phyloP scores from a whole-genome alignment of 306 rosid species.

The Urtica urens region DNA sequence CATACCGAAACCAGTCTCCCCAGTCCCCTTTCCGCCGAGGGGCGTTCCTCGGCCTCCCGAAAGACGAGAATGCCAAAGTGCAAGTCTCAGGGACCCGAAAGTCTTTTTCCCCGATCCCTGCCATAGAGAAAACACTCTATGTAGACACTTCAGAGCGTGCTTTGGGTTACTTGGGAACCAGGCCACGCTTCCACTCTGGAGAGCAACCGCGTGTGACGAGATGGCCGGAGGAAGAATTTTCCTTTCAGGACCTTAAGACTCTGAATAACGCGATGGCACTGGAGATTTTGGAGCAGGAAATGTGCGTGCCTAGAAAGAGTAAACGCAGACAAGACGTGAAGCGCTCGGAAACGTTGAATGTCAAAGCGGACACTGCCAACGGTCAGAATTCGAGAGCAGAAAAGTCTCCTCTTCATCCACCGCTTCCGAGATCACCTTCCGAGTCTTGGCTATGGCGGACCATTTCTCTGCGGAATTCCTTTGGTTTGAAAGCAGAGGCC shows the following conservation, averaged over 20 bases:
- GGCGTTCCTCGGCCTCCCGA: slow-evolving; percentile 37
- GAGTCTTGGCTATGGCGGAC: slow-evolving; percentile 96
- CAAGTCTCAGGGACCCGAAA: slow-evolving; percentile 24
- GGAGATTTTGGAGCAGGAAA: slow-evolving; percentile 13
- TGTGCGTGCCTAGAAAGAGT: neutral
- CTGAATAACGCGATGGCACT: slow-evolving; percentile 23
- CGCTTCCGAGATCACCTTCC: slow-evolving; percentile 85
- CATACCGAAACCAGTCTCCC: slow-evolving; percentile 38
- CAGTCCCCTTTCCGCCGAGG: slow-evolving; percentile 41
- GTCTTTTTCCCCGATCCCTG: slow-evolving; percentile 28
- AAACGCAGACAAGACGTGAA: slow-evolving; percentile 1
- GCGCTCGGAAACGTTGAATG: slow-evolving; percentile 18
- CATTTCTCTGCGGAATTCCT: slow-evolving; percentile 34
- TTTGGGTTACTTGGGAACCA: slow-evolving; percentile 23
- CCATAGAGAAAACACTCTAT: slow-evolving; percentile 64
- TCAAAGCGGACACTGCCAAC: slow-evolving; percentile 22
- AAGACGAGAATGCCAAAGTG: slow-evolving; percentile 32
- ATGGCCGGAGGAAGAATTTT: slow-evolving; percentile 22
- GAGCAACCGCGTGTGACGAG: slow-evolving; percentile 18
- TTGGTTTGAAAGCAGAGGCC: slow-evolving; percentile 15
- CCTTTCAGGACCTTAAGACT: slow-evolving; percentile 28
- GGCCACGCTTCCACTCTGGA: slow-evolving; percentile 17
- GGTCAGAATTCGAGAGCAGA: slow-evolving; percentile 11
- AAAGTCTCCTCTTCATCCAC: slow-evolving; percentile 52
- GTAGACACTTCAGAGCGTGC: slow-evolving; percentile 51